Base-by-base conservation (phyloP, 176 grass and related monocot genomes). In the Luzula sylvatica region DNA sequence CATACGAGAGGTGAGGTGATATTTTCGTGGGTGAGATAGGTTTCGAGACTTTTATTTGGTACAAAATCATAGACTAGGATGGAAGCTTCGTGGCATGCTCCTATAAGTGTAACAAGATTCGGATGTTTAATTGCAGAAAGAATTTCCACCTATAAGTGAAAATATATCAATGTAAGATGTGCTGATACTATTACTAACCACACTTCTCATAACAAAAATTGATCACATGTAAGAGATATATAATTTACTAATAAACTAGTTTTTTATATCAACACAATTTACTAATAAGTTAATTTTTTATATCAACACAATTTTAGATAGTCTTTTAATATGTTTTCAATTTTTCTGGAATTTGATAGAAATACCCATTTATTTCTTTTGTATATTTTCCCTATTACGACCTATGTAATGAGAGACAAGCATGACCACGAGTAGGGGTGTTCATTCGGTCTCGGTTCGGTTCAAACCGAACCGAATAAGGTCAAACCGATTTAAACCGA, bases 21-120 rank as follows among this genome's bases (percentile, higher is more conserved):
- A 40, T 69, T 35, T 0, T 23, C 52, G 38, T 65, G 69, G 16
- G 30, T 52, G 28, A 75, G 40, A 18, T 56, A 35, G 18, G 63
- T 71, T 57, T 80, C 64, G 18, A 80, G 47, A 65, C 77, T 80
- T 53, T 65, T 56, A 43, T 80, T 80, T 14, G 76, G 63, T 16
- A 73, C 44, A 51, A 74, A 74, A 62, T 80, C 77, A 1, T 80
- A 80, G 20, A 69, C 48, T 4, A 80, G 70, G 13, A 56, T 56
- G 20, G 55, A 64, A 8, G 48, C 46, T 68, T 74, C 63, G 0
- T 26, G 8, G 21, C 70, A 69, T 18, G 55, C 63, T 50, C 70
- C 63, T 5, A 67, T 72, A 11, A 79, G 59, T 2, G 68, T 78
- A 18, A 78, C 68, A 53, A 78, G 42, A 53, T 78, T 78, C 46